Evolutionary conservation across 805 yeast genomes (phyloP).

Genomic region (Ogataea neopini): DNA sequence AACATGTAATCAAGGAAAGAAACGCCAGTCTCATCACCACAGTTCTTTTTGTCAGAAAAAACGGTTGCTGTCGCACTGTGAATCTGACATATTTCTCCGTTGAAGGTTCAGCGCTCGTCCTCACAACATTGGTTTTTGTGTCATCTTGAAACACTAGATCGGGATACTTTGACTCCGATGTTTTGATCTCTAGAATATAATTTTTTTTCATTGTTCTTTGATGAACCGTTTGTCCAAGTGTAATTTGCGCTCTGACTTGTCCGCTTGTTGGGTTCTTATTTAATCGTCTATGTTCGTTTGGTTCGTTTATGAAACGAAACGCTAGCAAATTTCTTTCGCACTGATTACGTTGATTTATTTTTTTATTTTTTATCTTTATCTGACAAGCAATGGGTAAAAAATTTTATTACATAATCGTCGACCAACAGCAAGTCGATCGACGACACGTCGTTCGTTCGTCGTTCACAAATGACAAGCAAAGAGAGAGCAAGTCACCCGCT

Average conservation of each 20-base stretch:
- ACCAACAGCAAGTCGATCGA: no score
- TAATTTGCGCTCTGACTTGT: not conserved
- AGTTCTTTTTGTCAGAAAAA: not conserved
- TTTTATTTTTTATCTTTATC: no score
- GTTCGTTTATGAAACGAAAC: no score
- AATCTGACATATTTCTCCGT: slow-evolving; percentile 21
- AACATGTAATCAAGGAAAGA: slow-evolving; percentile 10
- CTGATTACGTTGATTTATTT: no score
- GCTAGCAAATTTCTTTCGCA: slow-evolving; percentile 1
- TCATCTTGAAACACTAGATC: slow-evolving; percentile 23
- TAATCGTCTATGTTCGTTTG: not conserved
- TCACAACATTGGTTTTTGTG: not conserved
- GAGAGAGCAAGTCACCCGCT: no score
- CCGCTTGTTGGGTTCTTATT: no score
- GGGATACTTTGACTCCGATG: slow-evolving; percentile 23
- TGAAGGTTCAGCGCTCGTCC: not conserved
- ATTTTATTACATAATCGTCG: no score
- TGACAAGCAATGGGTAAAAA: no score
- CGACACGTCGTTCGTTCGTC: not conserved
- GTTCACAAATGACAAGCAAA: no score
- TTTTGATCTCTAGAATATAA: slow-evolving; percentile 30
- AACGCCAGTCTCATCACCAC: slow-evolving; percentile 6
- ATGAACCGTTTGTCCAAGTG: not conserved
- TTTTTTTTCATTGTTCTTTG: slow-evolving; percentile 23
- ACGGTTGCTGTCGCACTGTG: slow-evolving; percentile 20